These are phyloP conservation scores for Colletotrichum chrysophilum DNA, from an alignment of 2,329 filamentous ascomycete genomes.

Conservation along the genomic window DNA sequence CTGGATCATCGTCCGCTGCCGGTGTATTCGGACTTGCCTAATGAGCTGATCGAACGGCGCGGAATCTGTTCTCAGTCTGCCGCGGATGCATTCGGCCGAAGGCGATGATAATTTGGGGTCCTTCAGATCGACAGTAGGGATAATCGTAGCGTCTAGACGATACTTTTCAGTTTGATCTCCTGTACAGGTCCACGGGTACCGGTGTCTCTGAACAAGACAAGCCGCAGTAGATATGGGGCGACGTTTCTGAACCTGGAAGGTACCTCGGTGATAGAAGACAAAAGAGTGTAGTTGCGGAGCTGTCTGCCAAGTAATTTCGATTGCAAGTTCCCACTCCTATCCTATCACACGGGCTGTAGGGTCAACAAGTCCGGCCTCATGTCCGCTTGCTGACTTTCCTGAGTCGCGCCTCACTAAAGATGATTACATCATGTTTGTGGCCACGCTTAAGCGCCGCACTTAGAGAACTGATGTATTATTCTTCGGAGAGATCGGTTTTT, in stretches of 20 bases:
- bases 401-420: background rate
- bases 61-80: background rate
- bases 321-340: background rate
- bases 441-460: background rate
- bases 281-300: background rate
- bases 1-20: background rate
- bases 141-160: no score
- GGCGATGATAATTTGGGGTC: background rate
- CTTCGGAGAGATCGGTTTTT: rapidly evolving
- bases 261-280: no score
- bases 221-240: no score
- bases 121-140: background rate
- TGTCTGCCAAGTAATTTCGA: background rate
- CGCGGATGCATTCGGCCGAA: background rate
- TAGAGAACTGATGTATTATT: rapidly evolving
- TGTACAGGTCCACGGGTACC: no score
- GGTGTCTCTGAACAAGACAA: no score
- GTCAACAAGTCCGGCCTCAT: background rate
- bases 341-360: background rate
- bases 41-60: background rate
- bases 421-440: background rate
- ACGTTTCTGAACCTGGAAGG: no score
- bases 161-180: no score
- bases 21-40: background rate
- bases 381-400: background rate